phyloP scores from a whole-genome alignment of 768 basidiomycete species.

The Amanita inopinata region DNA sequence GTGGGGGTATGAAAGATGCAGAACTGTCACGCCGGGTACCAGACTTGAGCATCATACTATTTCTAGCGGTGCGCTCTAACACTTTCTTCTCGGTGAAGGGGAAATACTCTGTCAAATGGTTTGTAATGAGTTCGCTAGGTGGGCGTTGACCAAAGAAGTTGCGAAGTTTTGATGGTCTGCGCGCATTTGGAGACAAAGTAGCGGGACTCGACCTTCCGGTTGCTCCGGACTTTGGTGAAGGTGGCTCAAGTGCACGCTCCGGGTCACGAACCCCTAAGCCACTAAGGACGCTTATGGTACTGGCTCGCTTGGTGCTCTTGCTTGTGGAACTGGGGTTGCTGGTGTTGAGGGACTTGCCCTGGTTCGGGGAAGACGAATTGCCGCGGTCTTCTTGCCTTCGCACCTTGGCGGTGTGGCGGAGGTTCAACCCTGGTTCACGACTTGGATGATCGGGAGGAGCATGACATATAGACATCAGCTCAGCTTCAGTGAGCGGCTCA shows the following conservation, averaged over 20 bases:
- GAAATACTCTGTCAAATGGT: conserved; percentile 91
- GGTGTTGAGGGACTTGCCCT: conserved; percentile 14
- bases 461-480: conserved; percentile 77
- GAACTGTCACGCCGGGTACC: conserved; percentile 40
- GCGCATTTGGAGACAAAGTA: conserved; percentile 25
- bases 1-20: conserved; percentile 36
- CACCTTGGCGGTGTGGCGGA: conserved; percentile 44
- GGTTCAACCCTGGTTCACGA: conserved; percentile 68
- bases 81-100: conserved; percentile 89
- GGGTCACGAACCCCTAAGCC: conserved; percentile 84
- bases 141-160: conserved; percentile 99
- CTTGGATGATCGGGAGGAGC: conserved; percentile 68
- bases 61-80: conserved; percentile 76
- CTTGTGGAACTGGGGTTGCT: conserved; percentile 16
- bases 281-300: conserved; percentile 88
- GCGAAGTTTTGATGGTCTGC: conserved; percentile 64
- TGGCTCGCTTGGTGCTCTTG: conserved; percentile 80
- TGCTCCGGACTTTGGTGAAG: conserved; percentile 35
- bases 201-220: conserved; percentile 24
- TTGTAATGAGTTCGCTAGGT: conserved; percentile 94
- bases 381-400: conserved; percentile 36
- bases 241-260: conserved; percentile 54
- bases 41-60: conserved; percentile 67
- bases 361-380: conserved; percentile 24
- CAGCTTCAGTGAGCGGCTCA: conserved; percentile 69